A percentile compares a stretch with the other conserved stretches of the same genome.
Evolutionary conservation across 2,329 filamentous ascomycete species (phyloP).

Genomic region (Rhynchosporium graminicola): DNA sequence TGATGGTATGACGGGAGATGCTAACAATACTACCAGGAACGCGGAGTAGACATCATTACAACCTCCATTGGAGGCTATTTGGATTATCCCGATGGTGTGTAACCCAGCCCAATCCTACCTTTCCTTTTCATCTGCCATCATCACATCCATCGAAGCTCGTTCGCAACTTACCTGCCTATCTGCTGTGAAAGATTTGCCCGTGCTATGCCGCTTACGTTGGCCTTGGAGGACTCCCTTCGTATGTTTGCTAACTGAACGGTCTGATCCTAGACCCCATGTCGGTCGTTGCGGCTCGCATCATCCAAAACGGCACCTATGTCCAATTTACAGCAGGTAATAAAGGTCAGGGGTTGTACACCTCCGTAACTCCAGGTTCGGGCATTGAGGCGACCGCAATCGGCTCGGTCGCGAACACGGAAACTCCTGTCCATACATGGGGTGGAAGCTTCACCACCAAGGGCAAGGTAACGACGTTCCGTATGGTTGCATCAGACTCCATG

Average conservation of each 20-base stretch:
- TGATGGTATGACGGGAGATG: no score
- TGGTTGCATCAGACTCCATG: no score
- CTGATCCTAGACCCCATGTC: not conserved
- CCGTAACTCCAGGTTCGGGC: not conserved
- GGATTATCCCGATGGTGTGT: not conserved
- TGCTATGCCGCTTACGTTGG: no score
- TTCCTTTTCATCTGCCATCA: not conserved
- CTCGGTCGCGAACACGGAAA: conserved; percentile 4
- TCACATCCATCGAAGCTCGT: no score
- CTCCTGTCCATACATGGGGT: not conserved
- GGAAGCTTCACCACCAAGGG: not conserved
- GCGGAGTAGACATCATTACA: conserved; percentile 33
- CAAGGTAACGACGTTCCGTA: not conserved
- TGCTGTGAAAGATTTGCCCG: no score
- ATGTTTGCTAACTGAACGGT: no score
- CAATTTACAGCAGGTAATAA: not conserved
- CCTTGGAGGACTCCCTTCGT: no score
- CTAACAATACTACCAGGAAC: conserved; percentile 12
- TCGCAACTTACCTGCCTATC: not conserved
- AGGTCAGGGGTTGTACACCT: not conserved
- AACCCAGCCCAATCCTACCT: not conserved
- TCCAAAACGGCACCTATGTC: not conserved
- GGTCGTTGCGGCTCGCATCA: not conserved
- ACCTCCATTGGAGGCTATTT: conserved; percentile 27
- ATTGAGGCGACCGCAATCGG: not conserved